phyloP scores from a whole-genome alignment of 768 basidiomycete species.

The Suillus subalutaceus region DNA sequence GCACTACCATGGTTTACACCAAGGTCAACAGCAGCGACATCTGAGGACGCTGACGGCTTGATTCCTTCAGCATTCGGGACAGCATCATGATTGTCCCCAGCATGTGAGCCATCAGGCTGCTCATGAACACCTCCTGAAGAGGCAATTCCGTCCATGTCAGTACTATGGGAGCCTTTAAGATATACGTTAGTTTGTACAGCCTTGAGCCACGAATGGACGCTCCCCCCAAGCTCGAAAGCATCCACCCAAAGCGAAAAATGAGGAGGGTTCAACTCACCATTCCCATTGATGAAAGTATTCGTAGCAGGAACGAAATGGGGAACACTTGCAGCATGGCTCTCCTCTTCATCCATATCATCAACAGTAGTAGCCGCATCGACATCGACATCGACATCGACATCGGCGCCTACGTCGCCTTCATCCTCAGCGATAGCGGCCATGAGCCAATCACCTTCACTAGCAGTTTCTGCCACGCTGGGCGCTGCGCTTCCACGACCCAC shows the following conservation, averaged over 20 bases:
- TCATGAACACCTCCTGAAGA: slow-evolving; percentile 31
- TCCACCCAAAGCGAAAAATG: slow-evolving; percentile 46
- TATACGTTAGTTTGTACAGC: slow-evolving; percentile 62
- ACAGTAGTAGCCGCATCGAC: slow-evolving; percentile 48
- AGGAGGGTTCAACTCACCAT: slow-evolving; percentile 55
- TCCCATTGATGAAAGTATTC: slow-evolving; percentile 38
- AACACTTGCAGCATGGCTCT: slow-evolving; percentile 43
- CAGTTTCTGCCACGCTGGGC: slow-evolving; percentile 62
- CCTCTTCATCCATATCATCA: slow-evolving; percentile 50
- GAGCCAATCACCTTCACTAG: slow-evolving; percentile 83
- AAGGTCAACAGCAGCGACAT: slow-evolving; percentile 19
- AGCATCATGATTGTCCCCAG: slow-evolving; percentile 18
- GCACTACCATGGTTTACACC: slow-evolving; percentile 20
- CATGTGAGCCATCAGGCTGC: slow-evolving; percentile 20
- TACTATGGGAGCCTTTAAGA: slow-evolving; percentile 42
- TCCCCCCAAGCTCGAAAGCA: slow-evolving; percentile 44
- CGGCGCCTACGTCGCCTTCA: slow-evolving; percentile 57
- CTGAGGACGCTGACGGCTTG: slow-evolving; percentile 28
- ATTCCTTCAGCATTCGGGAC: slow-evolving; percentile 27
- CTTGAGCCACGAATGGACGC: slow-evolving; percentile 41
- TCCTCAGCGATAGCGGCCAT: slow-evolving; percentile 86
- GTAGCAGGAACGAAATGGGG: slow-evolving; percentile 36
- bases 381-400: slow-evolving; percentile 59
- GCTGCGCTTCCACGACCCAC: slow-evolving; percentile 63
- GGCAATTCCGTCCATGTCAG: slow-evolving; percentile 39